Evolutionary conservation across 108 stramenopile species (phyloP).

Genomic region (Nannochloropsis gaditana): DNA sequence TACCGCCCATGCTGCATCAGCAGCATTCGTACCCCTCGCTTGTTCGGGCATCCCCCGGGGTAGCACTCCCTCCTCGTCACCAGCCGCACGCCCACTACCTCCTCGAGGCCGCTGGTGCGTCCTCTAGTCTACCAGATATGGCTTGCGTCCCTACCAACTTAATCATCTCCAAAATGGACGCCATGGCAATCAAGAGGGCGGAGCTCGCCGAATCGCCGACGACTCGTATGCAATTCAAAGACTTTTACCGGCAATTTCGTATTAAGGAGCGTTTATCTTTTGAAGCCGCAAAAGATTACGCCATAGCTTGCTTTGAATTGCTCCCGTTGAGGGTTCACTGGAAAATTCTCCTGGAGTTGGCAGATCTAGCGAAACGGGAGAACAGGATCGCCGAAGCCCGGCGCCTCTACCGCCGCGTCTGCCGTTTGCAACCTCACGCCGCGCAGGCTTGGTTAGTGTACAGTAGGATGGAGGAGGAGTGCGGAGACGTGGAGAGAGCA

Average conservation of each 20-base stretch:
- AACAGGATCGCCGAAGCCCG: slow-evolving; percentile 62
- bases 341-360: slow-evolving; percentile 53
- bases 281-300: slow-evolving; percentile 36
- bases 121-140: not conserved
- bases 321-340: slow-evolving; percentile 50
- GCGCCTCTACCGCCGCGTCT: slow-evolving; percentile 70
- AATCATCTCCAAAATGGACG: not conserved
- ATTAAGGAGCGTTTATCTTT: slow-evolving; percentile 37
- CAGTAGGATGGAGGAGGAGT: slow-evolving; percentile 92
- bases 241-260: slow-evolving; percentile 41
- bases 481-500: slow-evolving; percentile 59
- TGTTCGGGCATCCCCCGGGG: not conserved
- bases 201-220: slow-evolving; percentile 44
- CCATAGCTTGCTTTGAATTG: slow-evolving; percentile 35
- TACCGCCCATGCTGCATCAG: not conserved
- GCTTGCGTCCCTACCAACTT: slow-evolving; percentile 18
- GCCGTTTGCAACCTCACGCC: slow-evolving; percentile 71
- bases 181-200: slow-evolving; percentile 34
- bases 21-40: not conserved
- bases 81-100: not conserved
- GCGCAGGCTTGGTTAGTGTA: slow-evolving; percentile 89
- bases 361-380: slow-evolving; percentile 55
- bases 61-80: not conserved
- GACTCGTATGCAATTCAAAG: slow-evolving; percentile 38
- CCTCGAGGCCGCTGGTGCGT: not conserved